Evolutionary conservation across 1,284 basidiomycete species (phyloP).

Genomic region (Moesziomyces sp.): DNA sequence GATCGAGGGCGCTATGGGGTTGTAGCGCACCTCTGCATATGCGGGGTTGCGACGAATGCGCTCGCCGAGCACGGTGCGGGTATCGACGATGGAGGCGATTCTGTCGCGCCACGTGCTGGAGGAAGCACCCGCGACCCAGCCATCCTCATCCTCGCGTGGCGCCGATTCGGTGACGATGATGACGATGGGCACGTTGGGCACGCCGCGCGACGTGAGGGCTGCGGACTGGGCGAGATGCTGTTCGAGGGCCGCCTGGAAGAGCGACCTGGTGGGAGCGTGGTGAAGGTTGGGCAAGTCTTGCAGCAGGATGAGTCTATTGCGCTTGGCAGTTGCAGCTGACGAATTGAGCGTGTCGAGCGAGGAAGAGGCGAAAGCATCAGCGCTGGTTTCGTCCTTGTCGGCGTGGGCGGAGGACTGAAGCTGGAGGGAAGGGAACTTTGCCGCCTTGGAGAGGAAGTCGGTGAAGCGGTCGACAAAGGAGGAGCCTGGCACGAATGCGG

Average conservation of each 20-base stretch:
- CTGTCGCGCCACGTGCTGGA: constrained; percentile 69
- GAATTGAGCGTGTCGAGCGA: constrained; percentile 10
- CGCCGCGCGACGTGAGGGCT: constrained; percentile 12
- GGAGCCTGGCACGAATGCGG: background rate
- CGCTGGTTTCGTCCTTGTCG: background rate
- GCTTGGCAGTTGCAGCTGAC: background rate
- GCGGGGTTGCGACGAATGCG: constrained; percentile 75
- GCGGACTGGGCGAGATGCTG: constrained; percentile 30
- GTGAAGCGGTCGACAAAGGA: constrained; percentile 53
- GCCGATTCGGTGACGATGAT: constrained; percentile 83
- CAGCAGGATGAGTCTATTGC: constrained; percentile 76
- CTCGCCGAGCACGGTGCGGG: constrained; percentile 76
- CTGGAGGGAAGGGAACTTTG: constrained; percentile 45
- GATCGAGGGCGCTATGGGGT: constrained; percentile 87
- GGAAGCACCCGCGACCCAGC: constrained; percentile 71
- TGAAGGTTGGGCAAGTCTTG: constrained; percentile 91
- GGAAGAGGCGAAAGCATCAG: constrained; percentile 4
- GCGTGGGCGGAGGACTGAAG: constrained; percentile 9
- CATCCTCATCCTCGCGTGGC: constrained; percentile 70
- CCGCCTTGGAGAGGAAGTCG: constrained; percentile 50
- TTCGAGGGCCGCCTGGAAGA: constrained; percentile 79
- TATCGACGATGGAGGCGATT: constrained; percentile 71
- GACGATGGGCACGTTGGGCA: constrained; percentile 74
- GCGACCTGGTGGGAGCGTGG: constrained; percentile 74
- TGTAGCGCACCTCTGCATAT: constrained; percentile 84